Conservation (phyloP, 805 yeast species). For the Brettanomyces bruxellensis region DNA sequence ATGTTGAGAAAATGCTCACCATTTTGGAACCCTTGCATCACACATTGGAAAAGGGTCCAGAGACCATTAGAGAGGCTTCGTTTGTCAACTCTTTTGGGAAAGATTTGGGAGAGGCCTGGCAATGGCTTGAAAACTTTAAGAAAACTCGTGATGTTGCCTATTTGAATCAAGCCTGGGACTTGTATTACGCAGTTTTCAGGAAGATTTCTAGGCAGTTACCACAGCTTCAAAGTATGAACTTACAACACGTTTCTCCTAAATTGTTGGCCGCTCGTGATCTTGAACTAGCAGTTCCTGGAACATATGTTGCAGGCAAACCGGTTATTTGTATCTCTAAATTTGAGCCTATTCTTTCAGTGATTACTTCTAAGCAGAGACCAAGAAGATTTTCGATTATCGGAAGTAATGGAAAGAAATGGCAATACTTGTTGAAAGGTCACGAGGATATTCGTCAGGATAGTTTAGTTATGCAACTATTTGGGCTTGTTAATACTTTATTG, state of each 20-base stretch:
- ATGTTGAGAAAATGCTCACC: slow-evolving; percentile 89
- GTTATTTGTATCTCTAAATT: slow-evolving; percentile 63
- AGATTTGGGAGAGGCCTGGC: slow-evolving; percentile 85
- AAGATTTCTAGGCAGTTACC: slow-evolving; percentile 85
- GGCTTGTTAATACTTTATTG: slow-evolving; percentile 84
- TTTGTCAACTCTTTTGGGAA: slow-evolving; percentile 91
- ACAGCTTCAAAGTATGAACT: slow-evolving; percentile 73
- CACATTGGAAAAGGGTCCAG: slow-evolving; percentile 79
- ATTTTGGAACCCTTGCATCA: slow-evolving; percentile 84
- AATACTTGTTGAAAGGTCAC: slow-evolving; percentile 81
- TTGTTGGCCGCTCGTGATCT: slow-evolving; percentile 68
- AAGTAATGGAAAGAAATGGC: slow-evolving; percentile 86
- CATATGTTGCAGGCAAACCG: slow-evolving; percentile 79
- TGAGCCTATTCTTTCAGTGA: slow-evolving; percentile 78
- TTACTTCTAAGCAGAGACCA: slow-evolving; percentile 94
- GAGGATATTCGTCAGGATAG: slow-evolving; percentile 98
- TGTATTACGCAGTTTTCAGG: slow-evolving; percentile 87
- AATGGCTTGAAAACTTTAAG: slow-evolving; percentile 83
- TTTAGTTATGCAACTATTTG: slow-evolving; percentile 95
- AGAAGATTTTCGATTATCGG: slow-evolving; percentile 74
- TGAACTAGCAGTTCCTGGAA: slow-evolving; percentile 89
- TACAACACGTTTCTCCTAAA: slow-evolving; percentile 91
- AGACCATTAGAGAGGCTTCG: slow-evolving; percentile 85
- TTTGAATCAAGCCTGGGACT: slow-evolving; percentile 96
- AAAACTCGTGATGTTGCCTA: slow-evolving; percentile 80